phyloP scores from a whole-genome alignment of 192 early-diverging fungal species.

The Spinellus fusiger region DNA sequence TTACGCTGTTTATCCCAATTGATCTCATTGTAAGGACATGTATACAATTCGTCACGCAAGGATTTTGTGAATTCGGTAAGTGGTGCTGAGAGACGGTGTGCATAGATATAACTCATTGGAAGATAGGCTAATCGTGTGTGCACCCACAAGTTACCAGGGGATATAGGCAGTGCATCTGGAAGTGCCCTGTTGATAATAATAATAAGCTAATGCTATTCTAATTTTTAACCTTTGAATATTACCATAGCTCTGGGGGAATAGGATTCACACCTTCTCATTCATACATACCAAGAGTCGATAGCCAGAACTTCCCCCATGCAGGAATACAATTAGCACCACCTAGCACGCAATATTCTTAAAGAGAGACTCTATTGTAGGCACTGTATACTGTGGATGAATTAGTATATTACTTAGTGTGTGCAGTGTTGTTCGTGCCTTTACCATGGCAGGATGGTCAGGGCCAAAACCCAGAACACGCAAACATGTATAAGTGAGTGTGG shows the following conservation, averaged over 20 bases:
- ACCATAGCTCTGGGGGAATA: constrained; percentile 91
- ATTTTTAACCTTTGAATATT: neutral
- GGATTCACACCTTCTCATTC: constrained; percentile 97
- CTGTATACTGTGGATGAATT: no score
- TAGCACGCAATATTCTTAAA: neutral
- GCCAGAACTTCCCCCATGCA: constrained; percentile 99
- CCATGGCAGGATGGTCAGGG: constrained; percentile 82
- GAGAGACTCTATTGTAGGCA: neutral
- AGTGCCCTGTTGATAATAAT: constrained; percentile 60
- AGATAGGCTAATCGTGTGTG: constrained; percentile 91
- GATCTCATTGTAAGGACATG: constrained; percentile 80
- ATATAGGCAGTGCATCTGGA: constrained; percentile 74
- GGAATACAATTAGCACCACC: constrained; percentile 82
- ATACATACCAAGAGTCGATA: constrained; percentile 85
- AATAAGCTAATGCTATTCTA: neutral
- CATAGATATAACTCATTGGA: constrained; percentile 95
- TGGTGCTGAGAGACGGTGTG: constrained; percentile 50
- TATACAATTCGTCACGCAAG: constrained; percentile 86
- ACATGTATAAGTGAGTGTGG: constrained; percentile 88
- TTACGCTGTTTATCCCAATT: constrained; percentile 77
- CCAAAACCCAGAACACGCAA: constrained; percentile 83
- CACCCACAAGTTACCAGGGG: constrained; percentile 90
- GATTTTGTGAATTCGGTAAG: constrained; percentile 64
- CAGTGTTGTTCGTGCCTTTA: constrained; percentile 73
- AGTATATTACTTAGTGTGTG: constrained; percentile 79